Conservation (phyloP, 148 eudicot genomes). For the Dysphania ambrosioides region DNA sequence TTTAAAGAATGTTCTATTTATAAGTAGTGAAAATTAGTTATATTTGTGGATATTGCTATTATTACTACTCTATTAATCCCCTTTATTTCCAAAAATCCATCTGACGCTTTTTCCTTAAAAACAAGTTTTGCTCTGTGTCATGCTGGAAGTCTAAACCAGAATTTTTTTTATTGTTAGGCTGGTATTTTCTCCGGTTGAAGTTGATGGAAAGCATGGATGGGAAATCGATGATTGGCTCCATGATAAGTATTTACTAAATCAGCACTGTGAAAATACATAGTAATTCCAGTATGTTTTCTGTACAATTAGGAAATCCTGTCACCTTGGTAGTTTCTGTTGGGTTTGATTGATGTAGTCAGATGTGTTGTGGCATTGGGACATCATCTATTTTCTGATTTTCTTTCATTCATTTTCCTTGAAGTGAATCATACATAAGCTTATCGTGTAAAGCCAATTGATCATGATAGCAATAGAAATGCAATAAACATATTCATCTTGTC, state of each 20-base stretch:
- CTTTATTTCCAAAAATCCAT: not conserved
- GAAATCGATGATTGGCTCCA: slow-evolving; percentile 72
- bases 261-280: slow-evolving; percentile 35
- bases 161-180: slow-evolving; percentile 51
- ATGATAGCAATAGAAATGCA: not conserved
- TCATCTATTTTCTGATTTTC: slow-evolving; percentile 6
- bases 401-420: not conserved
- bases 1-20: not conserved
- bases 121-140: not conserved
- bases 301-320: slow-evolving; percentile 1
- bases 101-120: too few species aligned
- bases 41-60: not conserved
- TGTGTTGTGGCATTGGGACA: not conserved
- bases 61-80: slow-evolving; percentile 7
- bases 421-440: slow-evolving; percentile 6
- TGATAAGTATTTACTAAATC: slow-evolving; percentile 54
- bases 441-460: slow-evolving; percentile 2
- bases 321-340: not conserved
- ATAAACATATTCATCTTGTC: not conserved
- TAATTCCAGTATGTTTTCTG: slow-evolving; percentile 10
- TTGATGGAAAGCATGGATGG: slow-evolving; percentile 54
- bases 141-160: slow-evolving; percentile 4
- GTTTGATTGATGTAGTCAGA: not conserved
- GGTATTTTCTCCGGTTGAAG: slow-evolving; percentile 47
- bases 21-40: not conserved